A percentile compares a stretch with the other conserved stretches of the same genome.
Conservation (phyloP, 164 flowering plant genomes). For the Sextonia rubra region DNA sequence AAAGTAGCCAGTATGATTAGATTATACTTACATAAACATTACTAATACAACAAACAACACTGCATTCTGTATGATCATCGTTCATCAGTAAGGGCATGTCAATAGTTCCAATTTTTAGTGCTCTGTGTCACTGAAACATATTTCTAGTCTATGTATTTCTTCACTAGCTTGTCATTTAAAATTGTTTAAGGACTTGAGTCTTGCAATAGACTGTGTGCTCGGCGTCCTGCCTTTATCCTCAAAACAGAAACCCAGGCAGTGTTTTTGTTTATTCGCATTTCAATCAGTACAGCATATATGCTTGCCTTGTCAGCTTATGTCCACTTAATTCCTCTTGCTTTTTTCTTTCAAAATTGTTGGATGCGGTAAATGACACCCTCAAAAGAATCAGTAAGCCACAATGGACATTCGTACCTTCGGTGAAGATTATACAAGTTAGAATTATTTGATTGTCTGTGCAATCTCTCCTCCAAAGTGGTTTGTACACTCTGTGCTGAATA, state of each 20-base stretch:
- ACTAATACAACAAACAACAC: neutral
- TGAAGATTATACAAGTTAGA: neutral
- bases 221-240: conserved; percentile 61
- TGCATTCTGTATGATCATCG: neutral
- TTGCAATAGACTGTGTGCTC: conserved; percentile 76
- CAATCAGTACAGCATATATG: neutral
- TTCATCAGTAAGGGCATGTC: neutral
- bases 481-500: neutral
- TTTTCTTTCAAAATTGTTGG: conserved; percentile 53
- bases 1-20: neutral
- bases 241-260: conserved; percentile 71
- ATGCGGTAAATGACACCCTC: conserved; percentile 96
- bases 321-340: conserved; percentile 7
- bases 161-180: neutral
- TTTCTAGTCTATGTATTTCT: neutral
- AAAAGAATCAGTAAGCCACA: conserved; percentile 18
- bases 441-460: neutral
- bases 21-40: neutral
- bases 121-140: too few species aligned
- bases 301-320: conserved; percentile 6
- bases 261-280: neutral
- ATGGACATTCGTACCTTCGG: neutral
- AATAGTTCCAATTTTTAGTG: too few species aligned
- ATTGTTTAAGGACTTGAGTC: conserved; percentile 65
- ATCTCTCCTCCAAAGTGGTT: neutral